Evolutionary conservation across 2,329 filamentous ascomycete species (phyloP), one percentile per base, ranked within the genome.

Genomic region (Monosporascus sp.): DNA sequence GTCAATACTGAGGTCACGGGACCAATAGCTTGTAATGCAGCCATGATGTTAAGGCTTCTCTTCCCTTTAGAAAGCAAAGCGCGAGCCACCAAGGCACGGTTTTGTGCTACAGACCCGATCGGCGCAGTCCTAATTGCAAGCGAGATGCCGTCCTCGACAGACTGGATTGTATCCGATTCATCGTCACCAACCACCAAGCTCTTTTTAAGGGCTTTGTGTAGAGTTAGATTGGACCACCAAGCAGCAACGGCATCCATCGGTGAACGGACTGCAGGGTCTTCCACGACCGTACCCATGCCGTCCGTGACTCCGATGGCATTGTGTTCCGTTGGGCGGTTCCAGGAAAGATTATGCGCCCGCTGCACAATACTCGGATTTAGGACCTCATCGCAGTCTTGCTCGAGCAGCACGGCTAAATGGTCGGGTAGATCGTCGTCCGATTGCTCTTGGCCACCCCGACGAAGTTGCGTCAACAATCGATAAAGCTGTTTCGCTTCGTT

Each of bases 181-280:
- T 73, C 72, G 11, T 78, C 75, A 54, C 80, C 79, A 15, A 73
- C 71, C 43, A 81, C 78, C 37, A 95, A 76, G 37, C 81, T 85
- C 17, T 76, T 75, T 14, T 84, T 75, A 27, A 97, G 78, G 3
- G 83, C 84, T 53, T 81, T 79, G 62, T 91, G 88, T 38, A 96
- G 73, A 14, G 83, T 77, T 52, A 87, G 78, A 58, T 84, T 90
- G 0, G 92, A 95, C 75, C 86, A 94, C 92, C 92, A 97, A 2
- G 92, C 90, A 6, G 92, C 90, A 49, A 97, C 83, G 14, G 90
- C 91, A 69, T 97, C 93, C 59, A 97, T 81, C 0, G 92, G 90
- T 18, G 90, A 94, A 50, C 88, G 84, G 55, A 97, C 89, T 3
- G 90, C 87, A 50, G 84, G 83, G 63, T 97, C 93, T 54, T 94